Conservation (phyloP, 257 asterid genomes). For the Solanum gandarillasii region DNA sequence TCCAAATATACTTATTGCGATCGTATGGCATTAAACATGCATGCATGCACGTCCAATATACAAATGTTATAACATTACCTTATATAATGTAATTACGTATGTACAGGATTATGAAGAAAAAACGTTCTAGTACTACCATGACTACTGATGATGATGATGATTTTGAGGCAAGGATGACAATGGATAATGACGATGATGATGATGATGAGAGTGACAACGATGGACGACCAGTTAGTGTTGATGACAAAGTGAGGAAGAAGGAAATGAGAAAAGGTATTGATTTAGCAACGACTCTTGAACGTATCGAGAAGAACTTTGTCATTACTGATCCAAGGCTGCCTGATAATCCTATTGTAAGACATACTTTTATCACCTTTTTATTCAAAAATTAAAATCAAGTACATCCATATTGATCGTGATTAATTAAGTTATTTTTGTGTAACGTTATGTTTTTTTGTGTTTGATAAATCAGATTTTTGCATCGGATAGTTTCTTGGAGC, state of each 20-base stretch:
- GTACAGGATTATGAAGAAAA: slow-evolving; percentile 63
- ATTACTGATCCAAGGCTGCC: slow-evolving; percentile 97
- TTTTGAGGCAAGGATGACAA: slow-evolving; percentile 25
- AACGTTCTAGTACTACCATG: slow-evolving; percentile 34
- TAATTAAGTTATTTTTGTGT: not conserved
- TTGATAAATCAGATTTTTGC: slow-evolving; percentile 65
- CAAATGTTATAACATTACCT: not conserved
- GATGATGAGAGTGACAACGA: slow-evolving; percentile 46
- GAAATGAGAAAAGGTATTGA: slow-evolving; percentile 99
- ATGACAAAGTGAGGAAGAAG: slow-evolving; percentile 87
- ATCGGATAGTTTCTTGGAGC: slow-evolving; percentile 98
- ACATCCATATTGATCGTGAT: not conserved
- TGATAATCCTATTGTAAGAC: slow-evolving; percentile 91
- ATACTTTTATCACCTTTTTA: not conserved
- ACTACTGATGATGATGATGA: slow-evolving; percentile 24
- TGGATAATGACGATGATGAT: slow-evolving; percentile 30
- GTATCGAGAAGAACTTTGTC: slow-evolving; percentile 95
- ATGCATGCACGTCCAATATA: not conserved
- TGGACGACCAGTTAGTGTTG: slow-evolving; percentile 76
- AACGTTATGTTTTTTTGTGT: not conserved
- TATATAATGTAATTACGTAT: not conserved
- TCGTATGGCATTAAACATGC: not conserved
- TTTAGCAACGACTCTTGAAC: slow-evolving; percentile 96
- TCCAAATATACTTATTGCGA: not conserved
- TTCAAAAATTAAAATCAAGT: not conserved